A percentile compares a stretch with the other conserved stretches of the same genome.
Evolutionary conservation across 2,329 filamentous ascomycete genomes (phyloP).

Genomic region (Juglanconis juglandina): DNA sequence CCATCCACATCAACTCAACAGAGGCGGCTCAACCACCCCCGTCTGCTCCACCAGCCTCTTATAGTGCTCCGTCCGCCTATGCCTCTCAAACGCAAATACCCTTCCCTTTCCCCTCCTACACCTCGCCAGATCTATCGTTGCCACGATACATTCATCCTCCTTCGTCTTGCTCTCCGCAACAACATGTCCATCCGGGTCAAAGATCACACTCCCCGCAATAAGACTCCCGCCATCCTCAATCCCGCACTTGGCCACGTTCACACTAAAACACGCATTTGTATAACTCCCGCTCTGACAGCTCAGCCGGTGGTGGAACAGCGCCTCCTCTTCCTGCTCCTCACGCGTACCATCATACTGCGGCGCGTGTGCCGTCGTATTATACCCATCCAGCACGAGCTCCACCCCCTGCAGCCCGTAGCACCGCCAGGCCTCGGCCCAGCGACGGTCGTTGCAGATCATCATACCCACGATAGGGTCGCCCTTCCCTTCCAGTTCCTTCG

Average conservation of each 20-base stretch:
- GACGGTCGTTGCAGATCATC: constrained; percentile 54
- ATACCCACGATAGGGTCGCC: constrained; percentile 52
- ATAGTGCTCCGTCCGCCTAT: constrained; percentile 42
- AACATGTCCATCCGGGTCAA: constrained; percentile 38
- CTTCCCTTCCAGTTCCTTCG: constrained; percentile 28
- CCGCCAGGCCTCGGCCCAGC: constrained; percentile 53
- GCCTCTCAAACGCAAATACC: constrained; percentile 43
- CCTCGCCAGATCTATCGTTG: constrained; percentile 45
- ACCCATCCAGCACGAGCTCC: constrained; percentile 36
- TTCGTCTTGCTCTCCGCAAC: constrained; percentile 47
- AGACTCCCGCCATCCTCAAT: constrained; percentile 37
- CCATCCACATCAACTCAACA: constrained; percentile 15
- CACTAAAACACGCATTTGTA: constrained; percentile 49
- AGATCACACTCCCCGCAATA: constrained; percentile 16
- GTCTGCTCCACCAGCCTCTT: constrained; percentile 37
- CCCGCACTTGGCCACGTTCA: constrained; percentile 47
- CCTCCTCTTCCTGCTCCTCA: constrained; percentile 43
- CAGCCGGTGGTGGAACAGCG: constrained; percentile 49
- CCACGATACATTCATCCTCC: constrained; percentile 48
- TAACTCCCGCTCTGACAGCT: constrained; percentile 51
- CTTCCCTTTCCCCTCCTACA: constrained; percentile 46
- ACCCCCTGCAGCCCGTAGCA: constrained; percentile 43
- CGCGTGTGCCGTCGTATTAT: constrained; percentile 49
- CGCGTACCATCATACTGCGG: constrained; percentile 36
- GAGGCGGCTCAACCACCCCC: constrained; percentile 29